Conservation (phyloP, 106 monocot species). For the Vanilla planifolia region DNA sequence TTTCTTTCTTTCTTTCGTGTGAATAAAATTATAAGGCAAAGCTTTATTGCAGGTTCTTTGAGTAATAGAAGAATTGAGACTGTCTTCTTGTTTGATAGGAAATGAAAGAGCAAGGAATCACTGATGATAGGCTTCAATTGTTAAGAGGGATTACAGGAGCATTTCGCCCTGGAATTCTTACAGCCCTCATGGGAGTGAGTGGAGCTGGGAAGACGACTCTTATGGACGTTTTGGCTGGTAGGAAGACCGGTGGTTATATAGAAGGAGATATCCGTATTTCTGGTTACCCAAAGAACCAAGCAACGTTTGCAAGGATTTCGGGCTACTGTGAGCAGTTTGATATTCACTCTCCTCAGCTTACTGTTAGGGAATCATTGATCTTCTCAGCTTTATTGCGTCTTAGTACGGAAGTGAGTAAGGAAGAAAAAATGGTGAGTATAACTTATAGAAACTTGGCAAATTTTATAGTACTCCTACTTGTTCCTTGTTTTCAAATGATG, state of each 20-base stretch:
- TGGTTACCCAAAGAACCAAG: slow-evolving; percentile 64
- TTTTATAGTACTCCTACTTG: too few species aligned
- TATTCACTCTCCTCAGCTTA: slow-evolving; percentile 75
- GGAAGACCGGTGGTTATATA: slow-evolving; percentile 70
- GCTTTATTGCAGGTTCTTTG: background rate
- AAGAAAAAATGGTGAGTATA: slow-evolving; percentile 44
- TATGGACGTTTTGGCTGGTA: slow-evolving; percentile 73
- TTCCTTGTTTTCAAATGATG: too few species aligned
- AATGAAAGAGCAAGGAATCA: slow-evolving; percentile 64
- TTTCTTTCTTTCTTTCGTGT: background rate
- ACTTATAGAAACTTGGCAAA: too few species aligned
- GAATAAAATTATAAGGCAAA: background rate
- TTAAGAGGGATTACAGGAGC: slow-evolving; percentile 44
- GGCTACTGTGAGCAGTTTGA: slow-evolving; percentile 78
- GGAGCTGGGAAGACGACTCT: slow-evolving; percentile 77
- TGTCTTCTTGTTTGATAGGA: slow-evolving; percentile 23
- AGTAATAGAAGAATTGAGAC: background rate
- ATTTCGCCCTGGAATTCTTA: slow-evolving; percentile 55
- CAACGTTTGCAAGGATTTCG: slow-evolving; percentile 64
- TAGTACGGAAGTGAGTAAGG: slow-evolving; percentile 34
- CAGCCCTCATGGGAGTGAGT: slow-evolving; percentile 74
- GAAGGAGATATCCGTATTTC: slow-evolving; percentile 66
- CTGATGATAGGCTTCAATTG: slow-evolving; percentile 54
- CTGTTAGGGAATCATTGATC: slow-evolving; percentile 54
- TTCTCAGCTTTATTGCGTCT: slow-evolving; percentile 63